A percentile compares a stretch with the other conserved stretches of the same genome.
phyloP scores from a whole-genome alignment of 2,329 filamentous ascomycete genomes.

The Ascochyta rabiei region DNA sequence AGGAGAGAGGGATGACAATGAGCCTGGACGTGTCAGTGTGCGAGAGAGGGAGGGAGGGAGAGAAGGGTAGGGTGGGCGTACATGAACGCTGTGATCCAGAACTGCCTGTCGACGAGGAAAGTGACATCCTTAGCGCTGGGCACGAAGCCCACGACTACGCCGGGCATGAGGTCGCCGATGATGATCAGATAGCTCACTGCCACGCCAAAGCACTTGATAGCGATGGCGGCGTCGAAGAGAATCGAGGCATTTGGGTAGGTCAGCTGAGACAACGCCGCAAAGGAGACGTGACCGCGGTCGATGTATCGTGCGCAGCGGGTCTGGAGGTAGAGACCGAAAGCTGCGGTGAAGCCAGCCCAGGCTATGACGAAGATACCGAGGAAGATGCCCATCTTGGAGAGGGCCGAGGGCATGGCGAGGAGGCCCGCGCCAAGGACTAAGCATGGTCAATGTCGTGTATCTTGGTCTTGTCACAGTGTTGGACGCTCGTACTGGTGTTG shows the following conservation, averaged over 20 bases:
- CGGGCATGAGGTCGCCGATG: constrained; percentile 97
- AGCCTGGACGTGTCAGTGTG: constrained; percentile 60
- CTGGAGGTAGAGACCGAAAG: constrained; percentile 94
- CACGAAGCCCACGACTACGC: constrained; percentile 83
- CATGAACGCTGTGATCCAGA: constrained; percentile 99
- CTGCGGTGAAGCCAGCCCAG: constrained; percentile 88
- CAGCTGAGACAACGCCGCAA: constrained; percentile 95
- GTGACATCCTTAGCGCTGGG: constrained; percentile 65
- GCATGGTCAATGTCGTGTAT: constrained; percentile 18
- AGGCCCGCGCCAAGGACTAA: constrained; percentile 91
- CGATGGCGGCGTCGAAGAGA: constrained; percentile 93
- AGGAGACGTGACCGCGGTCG: constrained; percentile 85
- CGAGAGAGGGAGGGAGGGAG: background rate
- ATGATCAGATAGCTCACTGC: constrained; percentile 98
- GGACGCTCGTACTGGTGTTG: constrained; percentile 80
- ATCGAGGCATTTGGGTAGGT: constrained; percentile 97
- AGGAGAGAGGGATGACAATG: constrained; percentile 91
- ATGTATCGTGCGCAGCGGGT: constrained; percentile 91
- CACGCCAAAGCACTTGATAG: constrained; percentile 97
- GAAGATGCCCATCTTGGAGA: constrained; percentile 93
- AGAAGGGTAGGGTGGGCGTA: constrained; percentile 45
- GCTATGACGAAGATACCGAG: constrained; percentile 83
- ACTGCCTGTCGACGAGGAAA: constrained; percentile 87
- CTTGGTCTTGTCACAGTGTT: background rate
- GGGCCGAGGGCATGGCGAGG: constrained; percentile 91